These are phyloP conservation scores for Didymella arachidicola DNA, from an alignment of 2,329 filamentous ascomycete genomes.

Conservation along the genomic window DNA sequence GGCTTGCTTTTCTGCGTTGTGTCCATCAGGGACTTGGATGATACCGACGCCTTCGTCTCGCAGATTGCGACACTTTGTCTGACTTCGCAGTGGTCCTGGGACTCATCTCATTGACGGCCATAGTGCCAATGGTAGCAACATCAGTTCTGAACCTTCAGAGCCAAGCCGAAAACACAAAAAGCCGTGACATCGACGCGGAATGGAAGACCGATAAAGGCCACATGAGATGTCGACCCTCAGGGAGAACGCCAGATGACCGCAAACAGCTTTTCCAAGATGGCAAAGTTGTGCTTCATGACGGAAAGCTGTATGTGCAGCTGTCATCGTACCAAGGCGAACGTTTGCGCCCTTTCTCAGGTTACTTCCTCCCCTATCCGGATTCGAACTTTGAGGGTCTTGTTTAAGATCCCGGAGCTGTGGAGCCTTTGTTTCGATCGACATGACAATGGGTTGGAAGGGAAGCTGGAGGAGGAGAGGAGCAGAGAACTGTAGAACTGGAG, in stretches of 20 bases:
- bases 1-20: not conserved
- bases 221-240: slow-evolving; percentile 29
- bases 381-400: slow-evolving; percentile 56
- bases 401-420: slow-evolving; percentile 58
- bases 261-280: slow-evolving; percentile 28
- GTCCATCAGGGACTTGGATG: not conserved
- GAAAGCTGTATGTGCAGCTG: slow-evolving; percentile 32
- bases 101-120: slow-evolving; percentile 24
- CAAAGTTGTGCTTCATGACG: slow-evolving; percentile 27
- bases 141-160: slow-evolving; percentile 32
- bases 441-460: slow-evolving; percentile 53
- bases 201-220: slow-evolving; percentile 36
- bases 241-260: slow-evolving; percentile 27
- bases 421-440: slow-evolving; percentile 58
- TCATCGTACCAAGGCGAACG: slow-evolving; percentile 26
- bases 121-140: slow-evolving; percentile 30
- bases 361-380: slow-evolving; percentile 58
- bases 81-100: slow-evolving; percentile 12
- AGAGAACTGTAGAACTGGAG: slow-evolving; percentile 30
- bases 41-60: not conserved
- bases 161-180: slow-evolving; percentile 30
- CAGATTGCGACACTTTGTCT: not conserved
- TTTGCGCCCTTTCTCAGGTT: slow-evolving; percentile 57
- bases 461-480: slow-evolving; percentile 35
- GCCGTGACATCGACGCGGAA: slow-evolving; percentile 23